phyloP scores from a whole-genome alignment of 805 yeast species.

The Yarrowia sp. region DNA sequence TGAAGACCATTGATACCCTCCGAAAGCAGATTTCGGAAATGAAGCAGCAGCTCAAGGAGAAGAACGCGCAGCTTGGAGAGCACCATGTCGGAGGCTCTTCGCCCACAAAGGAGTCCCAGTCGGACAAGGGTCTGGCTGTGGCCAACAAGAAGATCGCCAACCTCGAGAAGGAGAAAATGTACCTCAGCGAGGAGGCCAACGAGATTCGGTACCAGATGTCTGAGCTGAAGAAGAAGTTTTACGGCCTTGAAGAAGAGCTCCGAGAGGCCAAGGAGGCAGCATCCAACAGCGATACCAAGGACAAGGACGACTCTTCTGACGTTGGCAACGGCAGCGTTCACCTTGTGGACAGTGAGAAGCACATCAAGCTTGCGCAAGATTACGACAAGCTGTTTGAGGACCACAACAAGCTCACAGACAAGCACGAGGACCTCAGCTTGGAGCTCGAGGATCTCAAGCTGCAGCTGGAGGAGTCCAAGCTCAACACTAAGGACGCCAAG shows the following conservation, averaged over 20 bases:
- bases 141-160: slow-evolving; percentile 28
- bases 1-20: slow-evolving; percentile 29
- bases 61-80: slow-evolving; percentile 15
- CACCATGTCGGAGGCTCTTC: slow-evolving; percentile 11
- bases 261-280: slow-evolving; percentile 23
- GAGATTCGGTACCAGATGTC: slow-evolving; percentile 29
- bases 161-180: slow-evolving; percentile 36
- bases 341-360: slow-evolving; percentile 36
- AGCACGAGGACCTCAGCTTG: slow-evolving; percentile 8
- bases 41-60: slow-evolving; percentile 31
- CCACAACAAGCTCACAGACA: slow-evolving; percentile 13
- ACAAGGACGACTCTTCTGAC: not conserved
- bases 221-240: slow-evolving; percentile 26
- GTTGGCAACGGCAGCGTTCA: slow-evolving; percentile 35
- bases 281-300: not conserved
- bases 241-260: slow-evolving; percentile 15
- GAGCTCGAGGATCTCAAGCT: slow-evolving; percentile 12
- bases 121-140: not conserved
- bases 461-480: slow-evolving; percentile 19
- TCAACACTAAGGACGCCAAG: not conserved
- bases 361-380: slow-evolving; percentile 6
- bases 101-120: not conserved
- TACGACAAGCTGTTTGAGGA: slow-evolving; percentile 23
- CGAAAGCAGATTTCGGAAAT: slow-evolving; percentile 33
- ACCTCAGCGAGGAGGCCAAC: slow-evolving; percentile 33